phyloP scores from a whole-genome alignment of 805 yeast genomes.

The Metschnikowia koreensis region DNA sequence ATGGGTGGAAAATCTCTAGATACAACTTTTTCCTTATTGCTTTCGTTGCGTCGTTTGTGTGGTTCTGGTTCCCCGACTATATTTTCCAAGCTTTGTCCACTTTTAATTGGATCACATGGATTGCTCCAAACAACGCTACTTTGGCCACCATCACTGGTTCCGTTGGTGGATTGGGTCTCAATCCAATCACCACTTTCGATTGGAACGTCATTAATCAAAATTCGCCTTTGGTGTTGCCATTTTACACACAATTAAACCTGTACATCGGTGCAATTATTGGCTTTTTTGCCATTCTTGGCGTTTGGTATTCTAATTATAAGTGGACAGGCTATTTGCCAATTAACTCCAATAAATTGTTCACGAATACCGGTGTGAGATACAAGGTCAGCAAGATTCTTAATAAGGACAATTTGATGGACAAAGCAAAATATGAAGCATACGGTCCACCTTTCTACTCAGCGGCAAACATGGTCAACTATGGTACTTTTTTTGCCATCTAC shows the following conservation, averaged over 20 bases:
- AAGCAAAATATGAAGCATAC: slow-evolving; percentile 17
- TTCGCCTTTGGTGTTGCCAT: slow-evolving; percentile 36
- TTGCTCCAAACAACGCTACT: slow-evolving; percentile 24
- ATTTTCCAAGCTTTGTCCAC: slow-evolving; percentile 25
- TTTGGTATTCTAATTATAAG: slow-evolving; percentile 27
- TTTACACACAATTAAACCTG: slow-evolving; percentile 24
- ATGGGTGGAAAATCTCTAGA: slow-evolving; percentile 34
- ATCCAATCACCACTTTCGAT: slow-evolving; percentile 36
- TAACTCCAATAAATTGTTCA: slow-evolving; percentile 23
- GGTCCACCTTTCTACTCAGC: slow-evolving; percentile 26
- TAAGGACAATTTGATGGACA: slow-evolving; percentile 14
- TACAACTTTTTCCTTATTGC: slow-evolving; percentile 21
- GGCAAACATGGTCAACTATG: slow-evolving; percentile 23
- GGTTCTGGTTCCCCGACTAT: slow-evolving; percentile 31
- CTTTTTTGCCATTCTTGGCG: slow-evolving; percentile 25
- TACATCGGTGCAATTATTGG: slow-evolving; percentile 25
- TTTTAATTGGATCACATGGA: slow-evolving; percentile 35
- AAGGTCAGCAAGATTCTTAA: slow-evolving; percentile 18
- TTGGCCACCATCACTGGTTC: slow-evolving; percentile 28
- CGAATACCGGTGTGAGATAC: slow-evolving; percentile 25
- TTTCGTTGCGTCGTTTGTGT: slow-evolving; percentile 22
- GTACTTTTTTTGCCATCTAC: slow-evolving; percentile 25
- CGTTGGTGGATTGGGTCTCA: slow-evolving; percentile 27
- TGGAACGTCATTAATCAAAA: slow-evolving; percentile 22
- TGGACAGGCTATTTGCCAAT: slow-evolving; percentile 33